These are phyloP conservation scores for Suhomyces vadensis DNA, from an alignment of 805 yeast species.

Conservation along the genomic window DNA sequence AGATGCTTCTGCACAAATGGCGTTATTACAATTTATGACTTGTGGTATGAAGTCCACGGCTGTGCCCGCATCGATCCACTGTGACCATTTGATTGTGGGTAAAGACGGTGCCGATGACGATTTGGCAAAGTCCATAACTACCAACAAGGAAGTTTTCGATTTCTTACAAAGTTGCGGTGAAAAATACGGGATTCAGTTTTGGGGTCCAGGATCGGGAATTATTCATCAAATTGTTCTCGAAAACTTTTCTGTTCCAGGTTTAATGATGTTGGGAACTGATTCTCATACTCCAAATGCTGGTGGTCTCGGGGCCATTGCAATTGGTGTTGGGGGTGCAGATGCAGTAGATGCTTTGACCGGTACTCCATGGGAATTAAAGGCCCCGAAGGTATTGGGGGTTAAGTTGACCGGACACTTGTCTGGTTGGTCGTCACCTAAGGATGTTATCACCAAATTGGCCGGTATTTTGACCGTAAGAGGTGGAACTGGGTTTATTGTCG, in stretches of 20 bases:
- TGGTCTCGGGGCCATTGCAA: conserved; percentile 97
- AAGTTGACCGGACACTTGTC: conserved; percentile 87
- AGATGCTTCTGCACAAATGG: conserved; percentile 99
- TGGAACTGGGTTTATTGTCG: conserved; percentile 96
- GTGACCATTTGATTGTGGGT: conserved; percentile 98
- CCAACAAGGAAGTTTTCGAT: conserved; percentile 94
- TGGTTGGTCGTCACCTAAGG: conserved; percentile 98
- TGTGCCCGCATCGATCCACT: conserved; percentile 95
- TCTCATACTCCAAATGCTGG: conserved; percentile 99
- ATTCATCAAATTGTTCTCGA: conserved; percentile 97
- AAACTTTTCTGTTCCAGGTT: conserved; percentile 95
- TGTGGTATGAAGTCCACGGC: conserved; percentile 85
- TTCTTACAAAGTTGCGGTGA: conserved; percentile 91
- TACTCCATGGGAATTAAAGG: conserved; percentile 96
- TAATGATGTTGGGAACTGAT: conserved; percentile 97
- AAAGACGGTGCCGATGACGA: conserved; percentile 89
- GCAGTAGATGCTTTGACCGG: conserved; percentile 96
- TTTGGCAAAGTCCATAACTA: conserved; percentile 73
- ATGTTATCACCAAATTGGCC: conserved; percentile 88
- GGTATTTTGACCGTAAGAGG: conserved; percentile 96
- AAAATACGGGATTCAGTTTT: conserved; percentile 94
- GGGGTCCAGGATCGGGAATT: conserved; percentile 99
- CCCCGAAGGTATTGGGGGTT: conserved; percentile 94
- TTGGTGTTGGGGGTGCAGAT: conserved; percentile 99
- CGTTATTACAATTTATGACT: conserved; percentile 97